Evolutionary conservation across 306 rosid genomes (phyloP), one percentile per base, ranked within the genome.

Genomic region (Datisca glomerata): DNA sequence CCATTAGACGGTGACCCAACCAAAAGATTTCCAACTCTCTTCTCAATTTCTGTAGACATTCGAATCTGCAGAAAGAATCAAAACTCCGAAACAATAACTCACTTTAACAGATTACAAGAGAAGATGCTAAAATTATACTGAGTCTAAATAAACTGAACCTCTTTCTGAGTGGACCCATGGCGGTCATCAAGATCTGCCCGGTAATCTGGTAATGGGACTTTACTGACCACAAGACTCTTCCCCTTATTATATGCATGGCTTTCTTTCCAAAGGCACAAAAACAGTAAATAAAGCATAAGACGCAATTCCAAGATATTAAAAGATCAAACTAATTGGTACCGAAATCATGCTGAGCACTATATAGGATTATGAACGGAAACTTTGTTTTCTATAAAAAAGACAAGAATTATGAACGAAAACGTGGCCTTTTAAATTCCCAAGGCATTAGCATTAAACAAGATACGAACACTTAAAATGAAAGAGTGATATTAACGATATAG

Each of bases 141-240:
- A 28, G 43, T 48, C 33, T 23, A 37, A 25, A 51, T 42, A 51
- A 33, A 57, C 31, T 47, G 34, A 34, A 83, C 97, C 93, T 83
- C 93, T 46, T 79, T 76, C 60, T 79, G 94, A 20, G 94, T 71
- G 61, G 89, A 83, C 41, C 97, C 97, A 72, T 87, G 93, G 18
- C 68, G 79, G 36, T 83, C 97, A 61, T 87, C 97, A 42, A 87
- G 97, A 68, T 87, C 97, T 23, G 94, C 97, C 46, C 94, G 80
- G 60, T 83, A 87, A 70, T 87, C 93, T 21, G 94, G 97, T 71
- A 87, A 59, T 6, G 83, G 94, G 55, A 77, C 81, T 70, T 79
- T 87, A 84, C 97, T 87, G 41, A 87, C 62, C 35, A 87, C 94
- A 15, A 87, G 93, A 61, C 74, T 36, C 73, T 74, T 74, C 71